Conservation (phyloP, 202 grass and related monocot species). For the Musa balbisiana region DNA sequence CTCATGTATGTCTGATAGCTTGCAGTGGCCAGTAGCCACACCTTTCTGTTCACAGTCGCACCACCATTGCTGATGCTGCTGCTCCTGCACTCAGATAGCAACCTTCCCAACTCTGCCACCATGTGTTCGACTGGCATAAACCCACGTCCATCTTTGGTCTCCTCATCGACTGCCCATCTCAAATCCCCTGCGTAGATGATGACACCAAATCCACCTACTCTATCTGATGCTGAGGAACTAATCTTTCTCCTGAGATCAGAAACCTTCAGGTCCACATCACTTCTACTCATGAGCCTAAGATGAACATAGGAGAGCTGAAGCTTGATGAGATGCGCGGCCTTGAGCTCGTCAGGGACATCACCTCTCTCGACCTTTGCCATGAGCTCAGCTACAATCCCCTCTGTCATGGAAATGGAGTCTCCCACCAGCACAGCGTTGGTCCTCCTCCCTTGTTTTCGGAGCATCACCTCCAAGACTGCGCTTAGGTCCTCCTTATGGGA, state of each 20-base stretch:
- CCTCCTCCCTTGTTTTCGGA: constrained; percentile 30
- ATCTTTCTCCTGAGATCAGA: constrained; percentile 41
- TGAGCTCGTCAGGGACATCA: constrained; percentile 40
- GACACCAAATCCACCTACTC: constrained; percentile 12
- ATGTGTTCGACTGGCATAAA: constrained; percentile 53
- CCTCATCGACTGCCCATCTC: constrained; percentile 52
- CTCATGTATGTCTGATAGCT: constrained; percentile 63
- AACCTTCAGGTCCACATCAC: constrained; percentile 33
- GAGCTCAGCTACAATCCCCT: constrained; percentile 36
- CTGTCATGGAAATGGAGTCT: constrained; percentile 41
- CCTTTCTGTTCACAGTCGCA: constrained; percentile 27
- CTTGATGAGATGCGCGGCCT: constrained; percentile 31
- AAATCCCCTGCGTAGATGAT: constrained; percentile 62
- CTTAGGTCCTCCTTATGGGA: constrained; percentile 40
- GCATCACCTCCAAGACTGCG: constrained; percentile 52
- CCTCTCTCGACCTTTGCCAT: constrained; percentile 17
- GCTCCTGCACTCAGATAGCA: constrained; percentile 34
- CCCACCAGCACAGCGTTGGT: constrained; percentile 48
- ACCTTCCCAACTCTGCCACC: constrained; percentile 39
- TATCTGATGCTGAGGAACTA: neutral
- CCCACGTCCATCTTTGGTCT: constrained; percentile 19
- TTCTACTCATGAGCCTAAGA: constrained; percentile 35
- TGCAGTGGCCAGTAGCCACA: constrained; percentile 53
- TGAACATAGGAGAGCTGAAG: constrained; percentile 39
- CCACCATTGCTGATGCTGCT: neutral